Evolutionary conservation across 148 eudicot species (phyloP).

Genomic region (Rhododendron mucronatum): DNA sequence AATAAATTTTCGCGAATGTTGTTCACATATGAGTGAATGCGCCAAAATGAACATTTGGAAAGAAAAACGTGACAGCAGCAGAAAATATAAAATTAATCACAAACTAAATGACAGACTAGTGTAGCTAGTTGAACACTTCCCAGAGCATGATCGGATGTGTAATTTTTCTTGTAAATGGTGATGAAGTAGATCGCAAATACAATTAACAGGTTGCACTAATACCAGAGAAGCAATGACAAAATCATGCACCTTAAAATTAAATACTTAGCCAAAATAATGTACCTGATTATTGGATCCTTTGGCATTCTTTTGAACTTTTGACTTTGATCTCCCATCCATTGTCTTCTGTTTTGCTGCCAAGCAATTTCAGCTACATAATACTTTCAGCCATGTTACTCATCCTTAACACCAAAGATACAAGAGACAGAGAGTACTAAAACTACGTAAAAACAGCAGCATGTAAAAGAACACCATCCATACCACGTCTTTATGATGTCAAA

Average conservation of each 20-base stretch:
- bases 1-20: background rate
- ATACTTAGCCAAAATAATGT: background rate
- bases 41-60: background rate
- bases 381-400: background rate
- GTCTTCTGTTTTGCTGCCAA: slow-evolving; percentile 43
- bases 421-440: background rate
- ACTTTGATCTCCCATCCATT: slow-evolving; percentile 43
- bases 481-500: background rate
- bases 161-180: background rate
- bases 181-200: background rate
- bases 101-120: background rate
- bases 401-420: background rate
- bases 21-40: background rate
- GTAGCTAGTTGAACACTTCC: background rate
- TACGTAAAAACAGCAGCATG: background rate
- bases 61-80: background rate
- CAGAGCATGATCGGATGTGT: background rate
- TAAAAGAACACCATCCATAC: background rate
- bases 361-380: slow-evolving; percentile 31
- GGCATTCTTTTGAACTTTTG: slow-evolving; percentile 20
- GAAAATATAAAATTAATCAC: background rate
- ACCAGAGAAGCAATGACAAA: background rate
- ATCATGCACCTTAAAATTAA: slow-evolving; percentile 25
- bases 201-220: background rate
- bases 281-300: slow-evolving; percentile 27